Evolutionary conservation across 139 green algal genomes (phyloP).

Genomic region (Chlorella sorokiniana): DNA sequence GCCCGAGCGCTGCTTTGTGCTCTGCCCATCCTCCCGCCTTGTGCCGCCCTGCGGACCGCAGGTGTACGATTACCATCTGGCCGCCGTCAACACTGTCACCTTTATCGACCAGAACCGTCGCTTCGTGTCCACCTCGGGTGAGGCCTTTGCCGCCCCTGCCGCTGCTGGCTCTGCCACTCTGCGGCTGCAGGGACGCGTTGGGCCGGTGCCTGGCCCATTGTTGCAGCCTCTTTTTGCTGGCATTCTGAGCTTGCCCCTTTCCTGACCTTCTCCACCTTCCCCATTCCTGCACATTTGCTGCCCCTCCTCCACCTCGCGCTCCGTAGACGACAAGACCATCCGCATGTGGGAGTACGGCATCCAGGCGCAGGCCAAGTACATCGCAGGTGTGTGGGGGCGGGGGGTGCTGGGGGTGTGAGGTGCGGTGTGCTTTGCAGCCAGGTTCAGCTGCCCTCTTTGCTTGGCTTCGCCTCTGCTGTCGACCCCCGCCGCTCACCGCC

Average conservation of each 20-base stretch:
- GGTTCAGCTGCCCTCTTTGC: neutral
- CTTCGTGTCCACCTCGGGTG: constrained; percentile 82
- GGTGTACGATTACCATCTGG: constrained; percentile 98
- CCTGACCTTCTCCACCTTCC: constrained; percentile 32
- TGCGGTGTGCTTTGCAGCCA: neutral
- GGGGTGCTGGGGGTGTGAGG: neutral
- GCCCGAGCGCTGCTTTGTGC: too few species aligned
- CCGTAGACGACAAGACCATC: constrained; percentile 95
- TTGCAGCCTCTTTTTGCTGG: too few species aligned
- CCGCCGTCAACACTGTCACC: constrained; percentile 95
- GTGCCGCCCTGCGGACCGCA: constrained; percentile 42
- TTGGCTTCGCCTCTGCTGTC: neutral
- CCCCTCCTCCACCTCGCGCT: too few species aligned
- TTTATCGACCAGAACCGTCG: constrained; percentile 92
- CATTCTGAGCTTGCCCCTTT: neutral
- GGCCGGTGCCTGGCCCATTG: too few species aligned
- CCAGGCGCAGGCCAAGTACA: constrained; percentile 91
- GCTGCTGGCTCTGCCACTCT: too few species aligned
- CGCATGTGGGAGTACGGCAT: constrained; percentile 99
- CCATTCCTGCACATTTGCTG: neutral
- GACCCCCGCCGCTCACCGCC: neutral
- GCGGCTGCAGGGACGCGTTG: too few species aligned
- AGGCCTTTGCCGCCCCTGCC: too few species aligned
- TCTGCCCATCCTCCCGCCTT: neutral
- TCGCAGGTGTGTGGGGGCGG: constrained; percentile 41